Percentiles rank a stretch among this genome's conserved stretches.
These are phyloP conservation scores for Suhomyces tanzawaensis DNA, from an alignment of 805 yeast species.

Conservation along the genomic window DNA sequence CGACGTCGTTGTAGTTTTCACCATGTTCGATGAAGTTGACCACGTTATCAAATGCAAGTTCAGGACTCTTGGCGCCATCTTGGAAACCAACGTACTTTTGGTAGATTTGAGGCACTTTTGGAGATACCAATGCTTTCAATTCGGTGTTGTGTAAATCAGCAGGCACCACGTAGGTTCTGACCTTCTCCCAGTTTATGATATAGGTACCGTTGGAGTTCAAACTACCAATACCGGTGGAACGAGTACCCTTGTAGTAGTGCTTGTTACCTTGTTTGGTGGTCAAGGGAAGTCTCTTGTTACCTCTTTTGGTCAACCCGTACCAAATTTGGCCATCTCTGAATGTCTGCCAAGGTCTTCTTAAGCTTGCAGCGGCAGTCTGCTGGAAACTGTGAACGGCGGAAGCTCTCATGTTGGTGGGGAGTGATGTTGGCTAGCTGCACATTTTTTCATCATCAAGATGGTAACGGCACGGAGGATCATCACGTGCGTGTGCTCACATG, in stretches of 20 bases:
- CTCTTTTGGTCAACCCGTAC: slow-evolving; percentile 75
- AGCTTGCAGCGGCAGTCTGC: slow-evolving; percentile 34
- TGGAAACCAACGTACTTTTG: slow-evolving; percentile 68
- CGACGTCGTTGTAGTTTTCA: slow-evolving; percentile 40
- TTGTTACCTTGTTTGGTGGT: slow-evolving; percentile 95
- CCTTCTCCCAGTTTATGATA: slow-evolving; percentile 77
- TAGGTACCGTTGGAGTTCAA: slow-evolving; percentile 74
- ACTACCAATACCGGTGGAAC: slow-evolving; percentile 89
- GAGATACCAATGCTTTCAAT: slow-evolving; percentile 76
- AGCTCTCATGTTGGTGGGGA: slow-evolving; percentile 44
- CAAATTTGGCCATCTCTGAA: slow-evolving; percentile 79
- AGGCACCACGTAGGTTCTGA: slow-evolving; percentile 89
- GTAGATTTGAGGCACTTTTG: slow-evolving; percentile 64
- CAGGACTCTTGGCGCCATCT: slow-evolving; percentile 72
- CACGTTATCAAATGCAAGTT: slow-evolving; percentile 67
- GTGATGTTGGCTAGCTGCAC: background rate
- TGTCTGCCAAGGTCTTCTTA: slow-evolving; percentile 88
- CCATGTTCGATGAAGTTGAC: slow-evolving; percentile 79
- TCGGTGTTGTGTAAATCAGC: slow-evolving; percentile 31
- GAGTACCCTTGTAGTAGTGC: slow-evolving; percentile 92
- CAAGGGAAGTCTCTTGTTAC: slow-evolving; percentile 78
- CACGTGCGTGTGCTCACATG: background rate
- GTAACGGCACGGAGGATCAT: too few relatives aligned
- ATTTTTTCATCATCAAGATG: background rate
- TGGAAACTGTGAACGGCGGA: slow-evolving; percentile 44